Evolutionary conservation across 768 basidiomycete genomes (phyloP).

Genomic region (Kwoniella bestiolae): DNA sequence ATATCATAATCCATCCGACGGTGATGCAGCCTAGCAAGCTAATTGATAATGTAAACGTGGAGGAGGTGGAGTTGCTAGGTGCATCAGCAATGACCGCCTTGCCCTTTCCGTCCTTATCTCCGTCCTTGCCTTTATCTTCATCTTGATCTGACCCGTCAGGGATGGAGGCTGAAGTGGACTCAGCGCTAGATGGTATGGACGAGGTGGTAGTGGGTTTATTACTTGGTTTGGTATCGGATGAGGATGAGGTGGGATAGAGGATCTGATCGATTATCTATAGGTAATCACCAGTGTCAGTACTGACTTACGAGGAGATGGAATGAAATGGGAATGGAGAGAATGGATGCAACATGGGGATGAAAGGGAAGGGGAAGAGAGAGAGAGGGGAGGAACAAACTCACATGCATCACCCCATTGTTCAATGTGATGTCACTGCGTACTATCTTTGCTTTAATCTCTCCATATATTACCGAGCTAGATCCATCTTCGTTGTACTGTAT

Average conservation of each 20-base stretch:
- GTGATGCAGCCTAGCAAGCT: background rate
- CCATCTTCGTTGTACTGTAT: constrained; percentile 22
- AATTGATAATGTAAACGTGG: background rate
- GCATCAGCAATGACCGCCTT: background rate
- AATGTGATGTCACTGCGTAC: constrained; percentile 42
- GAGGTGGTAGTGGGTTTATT: background rate
- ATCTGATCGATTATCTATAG: constrained; percentile 38
- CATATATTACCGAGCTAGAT: constrained; percentile 20
- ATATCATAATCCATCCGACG: background rate
- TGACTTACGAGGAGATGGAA: background rate
- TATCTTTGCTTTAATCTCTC: constrained; percentile 33
- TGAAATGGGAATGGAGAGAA: constrained; percentile 1
- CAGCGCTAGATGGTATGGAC: background rate
- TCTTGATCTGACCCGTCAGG: background rate
- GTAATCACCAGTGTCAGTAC: background rate
- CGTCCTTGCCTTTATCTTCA: background rate
- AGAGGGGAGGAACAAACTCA: constrained; percentile 39
- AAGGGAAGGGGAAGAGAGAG: too few relatives aligned
- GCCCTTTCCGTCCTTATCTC: background rate
- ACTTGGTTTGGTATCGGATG: background rate
- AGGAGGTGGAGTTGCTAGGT: background rate
- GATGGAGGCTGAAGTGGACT: background rate
- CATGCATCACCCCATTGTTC: constrained; percentile 51
- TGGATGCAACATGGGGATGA: background rate
- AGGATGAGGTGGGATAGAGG: constrained; percentile 15